phyloP scores from a whole-genome alignment of 108 stramenopile genomes.

The Schizochytrium sp. region DNA sequence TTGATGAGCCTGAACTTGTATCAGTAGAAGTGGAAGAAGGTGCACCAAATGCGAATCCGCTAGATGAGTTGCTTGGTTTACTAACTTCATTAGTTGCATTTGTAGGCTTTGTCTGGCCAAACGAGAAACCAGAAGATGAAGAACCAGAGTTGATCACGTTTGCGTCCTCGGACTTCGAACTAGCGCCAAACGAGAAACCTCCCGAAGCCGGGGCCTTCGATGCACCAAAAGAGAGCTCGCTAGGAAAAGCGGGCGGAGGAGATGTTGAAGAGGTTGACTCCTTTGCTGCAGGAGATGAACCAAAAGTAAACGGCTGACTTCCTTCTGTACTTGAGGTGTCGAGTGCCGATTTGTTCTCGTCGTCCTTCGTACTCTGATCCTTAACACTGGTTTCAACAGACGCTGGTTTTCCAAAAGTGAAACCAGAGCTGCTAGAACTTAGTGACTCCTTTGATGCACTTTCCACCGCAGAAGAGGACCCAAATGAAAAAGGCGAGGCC shows the following conservation, averaged over 20 bases:
- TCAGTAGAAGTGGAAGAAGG: neutral
- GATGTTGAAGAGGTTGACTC: neutral
- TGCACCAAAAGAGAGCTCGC: neutral
- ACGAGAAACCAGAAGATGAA: neutral
- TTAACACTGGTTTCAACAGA: neutral
- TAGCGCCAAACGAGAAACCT: neutral
- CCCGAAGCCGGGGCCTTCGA: neutral
- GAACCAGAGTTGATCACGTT: neutral
- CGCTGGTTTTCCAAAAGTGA: no score
- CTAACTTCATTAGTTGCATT: neutral
- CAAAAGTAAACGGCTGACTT: neutral
- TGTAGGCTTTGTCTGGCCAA: conserved; percentile 4
- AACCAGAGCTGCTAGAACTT: no score
- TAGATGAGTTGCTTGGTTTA: neutral
- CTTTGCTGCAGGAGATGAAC: neutral
- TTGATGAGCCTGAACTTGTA: neutral
- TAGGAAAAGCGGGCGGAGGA: no score
- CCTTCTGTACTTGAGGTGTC: neutral
- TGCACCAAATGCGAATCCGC: neutral
- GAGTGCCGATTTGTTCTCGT: no score
- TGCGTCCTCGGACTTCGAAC: neutral
- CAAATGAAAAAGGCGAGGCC: neutral
- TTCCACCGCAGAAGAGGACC: neutral
- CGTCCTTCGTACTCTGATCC: neutral
- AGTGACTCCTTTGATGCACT: no score